Base-by-base conservation (phyloP, 208 protist species). In the Crithidia brevicula region DNA sequence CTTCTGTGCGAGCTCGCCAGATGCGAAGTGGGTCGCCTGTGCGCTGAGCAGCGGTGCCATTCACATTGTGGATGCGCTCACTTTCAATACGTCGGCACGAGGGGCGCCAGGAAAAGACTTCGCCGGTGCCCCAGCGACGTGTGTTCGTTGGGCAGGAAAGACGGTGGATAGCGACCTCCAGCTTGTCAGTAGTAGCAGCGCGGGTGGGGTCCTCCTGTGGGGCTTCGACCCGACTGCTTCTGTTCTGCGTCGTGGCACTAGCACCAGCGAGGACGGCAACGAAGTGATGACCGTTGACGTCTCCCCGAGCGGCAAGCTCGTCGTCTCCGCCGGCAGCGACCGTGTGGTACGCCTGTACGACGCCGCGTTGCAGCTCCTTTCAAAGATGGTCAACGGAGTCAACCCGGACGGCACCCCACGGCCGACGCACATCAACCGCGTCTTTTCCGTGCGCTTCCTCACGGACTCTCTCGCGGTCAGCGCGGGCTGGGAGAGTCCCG, bases 311-410 rank as follows among this genome's bases (percentile, higher is more conserved):
- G 86, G 85, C 2, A 63, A 63, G 8, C 42, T 40, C 6, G 79
- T 98, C 54, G 43, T 93, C 18, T 94, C 91, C 2, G 92, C 82
- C 2, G 94, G 94, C 18, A 95, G 80, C 52, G 92, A 98, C 70
- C 86, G 81, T 10, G 45, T 86, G 27, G 77, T 98, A 28, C 79
- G 94, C 18, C 34, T 96, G 18, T 98, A 98, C 78, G 74, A 86
- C 42, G 45, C 66, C 16, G 61, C 62, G 2, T 67, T 74, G 25
- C 80, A 71, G 36, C 66, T 92, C 7, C 36, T 78, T n/a, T 62
- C 59, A 11, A 50, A 27, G 20, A 20, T 97, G 28, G 57, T 64
- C 8, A 67, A 77, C 13, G 83, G 87, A 5, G 49, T 82, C 23
- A 70, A 70, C 47, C 50, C 74, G 0, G 64, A 85, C 50, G 82